Evolutionary conservation across 495 filamentous ascomycete species (phyloP).

Genomic region (Daldinia concentrica): DNA sequence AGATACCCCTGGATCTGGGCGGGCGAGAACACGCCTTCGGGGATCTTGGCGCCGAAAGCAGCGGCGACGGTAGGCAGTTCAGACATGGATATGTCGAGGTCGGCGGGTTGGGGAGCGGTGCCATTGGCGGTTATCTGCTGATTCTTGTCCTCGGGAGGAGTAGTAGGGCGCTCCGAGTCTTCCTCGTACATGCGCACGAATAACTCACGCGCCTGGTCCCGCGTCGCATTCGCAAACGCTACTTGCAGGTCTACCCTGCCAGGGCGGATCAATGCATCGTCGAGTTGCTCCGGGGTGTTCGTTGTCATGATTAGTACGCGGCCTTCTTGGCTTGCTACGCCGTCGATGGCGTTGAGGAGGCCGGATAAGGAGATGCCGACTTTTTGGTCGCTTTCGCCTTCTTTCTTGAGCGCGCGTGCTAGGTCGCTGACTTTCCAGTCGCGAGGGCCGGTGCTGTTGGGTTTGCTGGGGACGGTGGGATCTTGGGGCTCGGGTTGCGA

Average conservation of each 20-base stretch:
- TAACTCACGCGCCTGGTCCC: conserved; percentile 68
- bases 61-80: conserved; percentile 54
- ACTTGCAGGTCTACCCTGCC: conserved; percentile 81
- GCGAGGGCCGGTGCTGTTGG: background rate
- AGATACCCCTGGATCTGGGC: conserved; percentile 78
- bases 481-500: conserved; percentile 1
- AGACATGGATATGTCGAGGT: background rate
- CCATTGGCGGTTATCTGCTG: background rate
- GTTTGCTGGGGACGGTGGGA: background rate
- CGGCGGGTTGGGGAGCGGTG: background rate
- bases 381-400: conserved; percentile 40
- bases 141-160: background rate
- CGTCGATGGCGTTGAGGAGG: conserved; percentile 85
- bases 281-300: conserved; percentile 77
- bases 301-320: conserved; percentile 86
- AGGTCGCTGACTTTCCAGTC: conserved; percentile 51
- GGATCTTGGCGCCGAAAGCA: conserved; percentile 59
- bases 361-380: conserved; percentile 75
- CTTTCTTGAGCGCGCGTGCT: conserved; percentile 48
- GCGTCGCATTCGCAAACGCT: conserved; percentile 71
- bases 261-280: conserved; percentile 77
- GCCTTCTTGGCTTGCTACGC: conserved; percentile 82
- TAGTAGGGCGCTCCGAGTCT: conserved; percentile 22
- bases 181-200: conserved; percentile 77
- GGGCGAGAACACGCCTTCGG: conserved; percentile 64